Base-by-base conservation (phyloP, 1,284 basidiomycete species). In the Microstroma glucosiphilum region DNA sequence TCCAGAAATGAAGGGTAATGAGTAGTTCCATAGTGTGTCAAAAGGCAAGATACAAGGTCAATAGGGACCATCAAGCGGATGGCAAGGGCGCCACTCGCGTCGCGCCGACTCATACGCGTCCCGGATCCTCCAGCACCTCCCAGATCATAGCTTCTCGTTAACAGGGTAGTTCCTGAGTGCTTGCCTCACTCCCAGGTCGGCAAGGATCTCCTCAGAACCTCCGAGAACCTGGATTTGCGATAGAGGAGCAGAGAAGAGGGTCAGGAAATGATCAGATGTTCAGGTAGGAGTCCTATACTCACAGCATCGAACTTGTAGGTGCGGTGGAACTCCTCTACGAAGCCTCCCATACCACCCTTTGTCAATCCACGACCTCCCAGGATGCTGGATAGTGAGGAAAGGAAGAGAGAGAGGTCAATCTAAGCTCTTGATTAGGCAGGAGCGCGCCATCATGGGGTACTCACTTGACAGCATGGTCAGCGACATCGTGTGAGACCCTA, bases 391-490 rank as follows among this genome's bases (percentile, higher is more conserved):
- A 9, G 30, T 37, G 30, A 37, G 30, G 30, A 37, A 37, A 9
- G 9, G 30, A 37, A 9, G 30, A 37, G n/a, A 37, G 30, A 37
- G n/a, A 37, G 30, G 30, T 37, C 30, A 37, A 9, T 37, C 30
- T 37, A 9, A 37, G 30, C 30, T 37, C 30, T 9, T n/a, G n/a
- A n/a, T 9, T 37, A 3, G 30, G 9, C 9, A 37, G 30, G 9
- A 9, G 9, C 30, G 30, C 30, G 30, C 30, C 9, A 82, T 37
- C 30, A 37, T 37, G 30, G 3, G 30, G 30, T 37, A 37, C 30
- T 37, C 30, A 37, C 30, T 91, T 85, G 6, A 91, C 88, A 37
- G 89, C 88, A 69, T 90, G 89, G 57, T 85, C 82, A 17, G 90
- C 89, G 17, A 89, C 69, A 56, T 78, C 72, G 69, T 80, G 71